Conservation (phyloP, 2,329 filamentous ascomycete species). For the Microascus cirrosus region DNA sequence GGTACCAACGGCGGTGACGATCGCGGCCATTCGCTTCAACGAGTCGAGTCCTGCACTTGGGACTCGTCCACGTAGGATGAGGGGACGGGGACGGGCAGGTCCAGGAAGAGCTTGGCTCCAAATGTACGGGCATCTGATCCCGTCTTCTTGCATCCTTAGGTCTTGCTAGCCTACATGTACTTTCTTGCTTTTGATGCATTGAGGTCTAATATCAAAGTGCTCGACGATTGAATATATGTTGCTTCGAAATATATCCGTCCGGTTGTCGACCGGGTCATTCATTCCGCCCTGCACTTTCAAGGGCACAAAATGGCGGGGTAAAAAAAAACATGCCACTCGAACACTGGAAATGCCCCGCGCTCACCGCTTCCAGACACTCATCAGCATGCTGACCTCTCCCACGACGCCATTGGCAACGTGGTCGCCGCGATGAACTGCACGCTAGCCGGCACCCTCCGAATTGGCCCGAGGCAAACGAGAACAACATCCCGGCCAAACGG, state of each 20-base stretch:
- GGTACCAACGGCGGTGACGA: not conserved
- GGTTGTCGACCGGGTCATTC: not conserved
- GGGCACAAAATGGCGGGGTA: not conserved
- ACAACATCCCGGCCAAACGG: not conserved
- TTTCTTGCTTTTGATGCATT: too few species aligned
- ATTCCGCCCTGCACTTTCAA: not conserved
- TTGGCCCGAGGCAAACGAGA: not conserved
- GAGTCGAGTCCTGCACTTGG: not conserved
- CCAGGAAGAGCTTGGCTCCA: too few species aligned
- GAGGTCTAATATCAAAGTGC: too few species aligned
- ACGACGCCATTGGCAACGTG: not conserved
- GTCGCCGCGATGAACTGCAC: not conserved
- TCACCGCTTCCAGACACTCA: not conserved
- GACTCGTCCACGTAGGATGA: not conserved
- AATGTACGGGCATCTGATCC: too few species aligned
- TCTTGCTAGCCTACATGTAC: too few species aligned
- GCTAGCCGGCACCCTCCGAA: not conserved
- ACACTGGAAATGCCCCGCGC: not conserved
- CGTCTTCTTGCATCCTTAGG: too few species aligned
- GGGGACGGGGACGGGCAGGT: not conserved
- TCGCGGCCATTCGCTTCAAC: not conserved
- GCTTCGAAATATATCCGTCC: not conserved
- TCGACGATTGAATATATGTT: too few species aligned
- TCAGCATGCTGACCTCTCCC: not conserved
- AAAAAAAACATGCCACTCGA: not conserved